phyloP scores from a whole-genome alignment of 306 rosid genomes.

The Casuarina glauca region DNA sequence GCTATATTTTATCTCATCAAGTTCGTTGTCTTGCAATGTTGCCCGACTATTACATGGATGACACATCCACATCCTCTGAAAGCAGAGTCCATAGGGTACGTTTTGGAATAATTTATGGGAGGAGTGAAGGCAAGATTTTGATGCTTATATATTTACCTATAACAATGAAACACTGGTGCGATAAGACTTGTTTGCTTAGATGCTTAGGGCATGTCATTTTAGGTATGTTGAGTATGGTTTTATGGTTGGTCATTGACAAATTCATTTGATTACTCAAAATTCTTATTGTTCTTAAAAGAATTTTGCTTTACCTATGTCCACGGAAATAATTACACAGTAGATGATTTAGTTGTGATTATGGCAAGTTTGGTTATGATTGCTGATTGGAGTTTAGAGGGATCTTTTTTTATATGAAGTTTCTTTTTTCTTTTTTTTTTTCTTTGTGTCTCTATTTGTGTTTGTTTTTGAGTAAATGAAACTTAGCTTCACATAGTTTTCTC shows the following conservation, averaged over 20 bases:
- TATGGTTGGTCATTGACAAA: neutral
- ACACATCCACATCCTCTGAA: conserved; percentile 46
- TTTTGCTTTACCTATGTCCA: no score
- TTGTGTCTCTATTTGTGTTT: no score
- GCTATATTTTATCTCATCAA: conserved; percentile 70
- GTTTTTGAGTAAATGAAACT: no score
- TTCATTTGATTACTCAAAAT: neutral
- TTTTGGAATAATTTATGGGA: neutral
- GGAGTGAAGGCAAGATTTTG: neutral
- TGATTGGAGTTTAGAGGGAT: no score
- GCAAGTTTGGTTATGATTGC: no score
- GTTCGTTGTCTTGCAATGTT: conserved; percentile 82
- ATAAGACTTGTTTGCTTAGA: neutral
- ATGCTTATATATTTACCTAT: neutral
- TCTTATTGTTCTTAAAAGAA: no score
- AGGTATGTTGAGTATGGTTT: neutral
- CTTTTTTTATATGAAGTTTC: no score
- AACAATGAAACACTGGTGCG: no score
- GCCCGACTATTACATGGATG: conserved; percentile 69
- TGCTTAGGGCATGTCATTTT: neutral
- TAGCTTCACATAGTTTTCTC: no score
- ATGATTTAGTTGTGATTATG: no score
- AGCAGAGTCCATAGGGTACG: neutral
- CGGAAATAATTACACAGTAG: no score
- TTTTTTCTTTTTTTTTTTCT: no score